Evolutionary conservation across 495 filamentous ascomycete species (phyloP).

Genomic region (Paragyromitra xinjiangensis): DNA sequence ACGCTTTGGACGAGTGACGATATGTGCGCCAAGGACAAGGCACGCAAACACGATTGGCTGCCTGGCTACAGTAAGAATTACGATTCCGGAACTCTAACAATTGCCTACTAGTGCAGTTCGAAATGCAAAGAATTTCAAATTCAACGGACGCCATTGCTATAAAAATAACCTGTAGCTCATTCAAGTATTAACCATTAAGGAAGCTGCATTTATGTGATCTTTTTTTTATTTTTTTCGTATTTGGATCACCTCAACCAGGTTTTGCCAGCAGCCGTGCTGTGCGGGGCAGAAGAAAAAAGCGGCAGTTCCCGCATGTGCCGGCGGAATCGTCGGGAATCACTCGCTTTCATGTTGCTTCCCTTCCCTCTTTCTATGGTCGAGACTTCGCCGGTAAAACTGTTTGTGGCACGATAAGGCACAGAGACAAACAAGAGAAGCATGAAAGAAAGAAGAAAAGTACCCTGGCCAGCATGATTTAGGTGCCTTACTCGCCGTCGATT

Average conservation of each 20-base stretch:
- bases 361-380: not conserved
- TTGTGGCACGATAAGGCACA: slow-evolving; percentile 2
- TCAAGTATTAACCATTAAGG: not conserved
- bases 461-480: not conserved
- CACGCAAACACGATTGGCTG: slow-evolving; percentile 14
- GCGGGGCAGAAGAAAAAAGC: not conserved
- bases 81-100: slow-evolving; percentile 46
- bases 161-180: not conserved
- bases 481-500: not conserved
- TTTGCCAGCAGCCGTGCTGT: not conserved
- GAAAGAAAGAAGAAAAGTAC: not conserved
- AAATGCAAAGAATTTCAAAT: slow-evolving; percentile 10
- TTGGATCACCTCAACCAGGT: not conserved
- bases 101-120: slow-evolving; percentile 17
- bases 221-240: not conserved
- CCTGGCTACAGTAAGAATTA: slow-evolving; percentile 25
- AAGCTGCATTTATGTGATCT: slow-evolving; percentile 1
- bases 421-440: not conserved
- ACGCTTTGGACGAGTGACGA: slow-evolving; percentile 26
- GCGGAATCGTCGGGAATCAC: slow-evolving; percentile 16
- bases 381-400: not conserved
- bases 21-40: slow-evolving; percentile 32
- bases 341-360: not conserved
- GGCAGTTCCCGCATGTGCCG: slow-evolving; percentile 3
- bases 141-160: not conserved